Evolutionary conservation across 2,329 filamentous ascomycete species (phyloP), one percentile per base, ranked within the genome.

Genomic region (Pseudogymnoascus sp.): DNA sequence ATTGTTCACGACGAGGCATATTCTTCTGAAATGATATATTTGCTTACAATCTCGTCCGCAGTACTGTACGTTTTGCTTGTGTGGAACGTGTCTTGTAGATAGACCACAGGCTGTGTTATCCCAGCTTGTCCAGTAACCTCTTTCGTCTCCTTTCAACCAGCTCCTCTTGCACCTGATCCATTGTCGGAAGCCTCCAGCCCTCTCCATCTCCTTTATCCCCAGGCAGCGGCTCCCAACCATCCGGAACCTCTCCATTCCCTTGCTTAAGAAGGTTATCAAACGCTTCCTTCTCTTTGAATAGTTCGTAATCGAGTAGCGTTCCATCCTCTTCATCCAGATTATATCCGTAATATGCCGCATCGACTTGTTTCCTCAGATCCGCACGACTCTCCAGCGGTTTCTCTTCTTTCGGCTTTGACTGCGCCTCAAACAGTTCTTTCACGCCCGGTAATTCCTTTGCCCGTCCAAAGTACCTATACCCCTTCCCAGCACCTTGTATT

Each of bases 261-360:
- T 80, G 78, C 60, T 77, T 77, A 64, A 87, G 73, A 68, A 96
- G 76, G 64, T 84, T 80, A 68, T 91, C 86, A 63, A 84, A 80
- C 0, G 91, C 91, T 72, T 95, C 89, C 66, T 85, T 82, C 79
- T 97, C 94, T 76, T 91, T 94, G 70, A 84, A 79, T 50, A 78
- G 81, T 78, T 99, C 94, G 72, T 95, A 96, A 59, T 79, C 83
- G 65, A 97, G 73, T 70, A 97, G 72, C 50, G 81, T 84, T 0
- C 88, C 90, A 72, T 96, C 91, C 74, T 97, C 94, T 74, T 97
- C 92, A 67, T 92, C 90, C 6, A 92, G 82, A 64, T 91, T 92
- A 74, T 96, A 99, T 39, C 94, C 94, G 73, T 97, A 99, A 75
- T 99, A 99, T 33, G 87, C 88, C 11, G 94, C 94, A 75, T 99